Conservation (phyloP, 495 filamentous ascomycete species). For the Parmelia sp. region DNA sequence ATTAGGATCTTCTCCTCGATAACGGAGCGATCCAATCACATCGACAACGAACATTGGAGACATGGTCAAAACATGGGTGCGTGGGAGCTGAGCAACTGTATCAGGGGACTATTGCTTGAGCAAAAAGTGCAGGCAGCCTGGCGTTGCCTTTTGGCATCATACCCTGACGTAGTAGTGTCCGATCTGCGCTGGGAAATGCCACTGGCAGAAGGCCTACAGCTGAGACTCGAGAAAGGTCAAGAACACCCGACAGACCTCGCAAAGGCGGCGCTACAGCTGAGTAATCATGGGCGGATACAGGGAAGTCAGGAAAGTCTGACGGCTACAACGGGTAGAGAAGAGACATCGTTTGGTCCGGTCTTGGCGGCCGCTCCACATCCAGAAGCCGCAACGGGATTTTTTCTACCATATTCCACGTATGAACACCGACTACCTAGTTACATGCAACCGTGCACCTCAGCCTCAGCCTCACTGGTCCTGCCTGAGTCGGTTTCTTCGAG, state of each 20-base stretch:
- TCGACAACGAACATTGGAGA: conserved; percentile 13
- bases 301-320: neutral
- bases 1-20: neutral
- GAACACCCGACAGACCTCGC: neutral
- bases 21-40: conserved; percentile 11
- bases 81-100: conserved; percentile 12
- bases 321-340: neutral
- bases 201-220: neutral
- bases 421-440: no score
- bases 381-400: neutral
- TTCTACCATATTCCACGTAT: neutral
- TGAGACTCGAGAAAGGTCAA: conserved; percentile 2
- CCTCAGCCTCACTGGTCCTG: neutral
- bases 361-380: no score
- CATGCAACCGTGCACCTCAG: no score
- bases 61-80: neutral
- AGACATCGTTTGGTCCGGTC: neutral
- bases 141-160: neutral
- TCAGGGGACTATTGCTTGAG: conserved; percentile 6
- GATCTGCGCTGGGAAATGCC: conserved; percentile 4
- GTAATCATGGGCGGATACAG: neutral
- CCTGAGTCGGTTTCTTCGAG: neutral
- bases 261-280: neutral
- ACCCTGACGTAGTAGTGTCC: neutral
- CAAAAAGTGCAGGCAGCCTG: neutral